Evolutionary conservation across 2,329 filamentous ascomycete genomes (phyloP), one percentile per base, ranked within the genome.

Genomic region (Fusarium transvaalense): DNA sequence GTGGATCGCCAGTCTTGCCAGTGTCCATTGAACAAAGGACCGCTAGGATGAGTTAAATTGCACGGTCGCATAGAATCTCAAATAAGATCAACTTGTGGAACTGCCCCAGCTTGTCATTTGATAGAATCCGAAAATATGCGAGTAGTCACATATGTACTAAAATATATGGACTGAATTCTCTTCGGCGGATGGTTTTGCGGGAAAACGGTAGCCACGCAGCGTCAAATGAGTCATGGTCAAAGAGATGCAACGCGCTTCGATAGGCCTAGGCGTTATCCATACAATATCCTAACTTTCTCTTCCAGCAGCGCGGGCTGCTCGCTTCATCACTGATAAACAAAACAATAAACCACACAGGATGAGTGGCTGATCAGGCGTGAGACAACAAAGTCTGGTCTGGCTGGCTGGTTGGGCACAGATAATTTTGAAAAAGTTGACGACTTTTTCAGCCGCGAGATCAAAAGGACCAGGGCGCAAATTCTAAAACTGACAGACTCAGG

Each of bases 61-160:
- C 64, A 69, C 48, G 43, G 56, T 54, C 34, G 52, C 69, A 71
- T 66, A 47, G 53, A 71, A 58, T 55, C 61, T 51, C 39, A 57
- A 64, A 69, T 58, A 58, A 67, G 66, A 69, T 72, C 67, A 65
- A 54, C 61, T 57, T 57, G 66, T 72, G 64, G 69, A 57, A 64
- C 71, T 58, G 53, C 60, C 29, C 66, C 39, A 60, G 61, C 56
- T 69, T 58, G 50, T 66, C 61, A 56, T 66, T 71, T 71, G 63
- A 59, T 60, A 56, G 64, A 60, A 65, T 57, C 57, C 57, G 65
- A 58, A 48, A 64, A 63, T 57, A 47, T 41, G 37, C 39, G 37
- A 57, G 52, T 32, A 34, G 48, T 60, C 27, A 37, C 27, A 41
- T 34, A n/a, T n/a, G n/a, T n/a, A 43, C 8, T 29, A 52, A 43